phyloP scores from a whole-genome alignment of 306 rosid species.

The Trifolium subterraneum region DNA sequence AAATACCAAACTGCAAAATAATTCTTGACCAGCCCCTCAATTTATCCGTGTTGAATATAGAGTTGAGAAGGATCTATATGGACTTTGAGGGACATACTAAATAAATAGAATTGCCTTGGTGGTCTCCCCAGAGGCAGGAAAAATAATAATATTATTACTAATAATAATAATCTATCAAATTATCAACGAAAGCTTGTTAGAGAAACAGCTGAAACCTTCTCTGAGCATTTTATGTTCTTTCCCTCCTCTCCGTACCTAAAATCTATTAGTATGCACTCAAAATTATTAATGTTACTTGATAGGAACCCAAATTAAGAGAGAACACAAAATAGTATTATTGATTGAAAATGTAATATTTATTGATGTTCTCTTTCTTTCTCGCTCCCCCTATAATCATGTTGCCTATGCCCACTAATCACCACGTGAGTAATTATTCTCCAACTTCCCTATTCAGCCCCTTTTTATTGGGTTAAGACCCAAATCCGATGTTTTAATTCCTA shows the following conservation, averaged over 20 bases:
- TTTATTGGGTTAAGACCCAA: not conserved
- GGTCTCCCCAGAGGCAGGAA: constrained; percentile 3
- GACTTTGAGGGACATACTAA: not conserved
- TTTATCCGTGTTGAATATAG: constrained; percentile 6
- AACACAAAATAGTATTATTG: not conserved
- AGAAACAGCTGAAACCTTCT: not conserved
- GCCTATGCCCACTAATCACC: not conserved
- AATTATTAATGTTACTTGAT: constrained; percentile 7
- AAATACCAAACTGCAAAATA: not conserved
- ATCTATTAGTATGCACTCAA: not conserved
- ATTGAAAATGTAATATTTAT: not conserved
- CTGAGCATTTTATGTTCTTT: constrained; percentile 19
- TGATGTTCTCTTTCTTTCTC: not conserved
- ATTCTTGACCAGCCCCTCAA: not conserved
- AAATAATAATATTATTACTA: not conserved
- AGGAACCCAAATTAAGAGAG: not conserved
- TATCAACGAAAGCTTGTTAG: not conserved
- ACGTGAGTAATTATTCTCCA: not conserved
- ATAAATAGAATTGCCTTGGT: constrained; percentile 23
- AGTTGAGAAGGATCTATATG: constrained; percentile 31
- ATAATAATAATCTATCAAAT: not conserved
- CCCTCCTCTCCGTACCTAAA: constrained; percentile 12
- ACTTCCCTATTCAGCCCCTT: not conserved
- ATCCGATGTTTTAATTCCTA: not conserved
- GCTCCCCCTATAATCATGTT: not conserved